Base-by-base conservation (phyloP, 139 green algal species). In the Chlorella sp. region DNA sequence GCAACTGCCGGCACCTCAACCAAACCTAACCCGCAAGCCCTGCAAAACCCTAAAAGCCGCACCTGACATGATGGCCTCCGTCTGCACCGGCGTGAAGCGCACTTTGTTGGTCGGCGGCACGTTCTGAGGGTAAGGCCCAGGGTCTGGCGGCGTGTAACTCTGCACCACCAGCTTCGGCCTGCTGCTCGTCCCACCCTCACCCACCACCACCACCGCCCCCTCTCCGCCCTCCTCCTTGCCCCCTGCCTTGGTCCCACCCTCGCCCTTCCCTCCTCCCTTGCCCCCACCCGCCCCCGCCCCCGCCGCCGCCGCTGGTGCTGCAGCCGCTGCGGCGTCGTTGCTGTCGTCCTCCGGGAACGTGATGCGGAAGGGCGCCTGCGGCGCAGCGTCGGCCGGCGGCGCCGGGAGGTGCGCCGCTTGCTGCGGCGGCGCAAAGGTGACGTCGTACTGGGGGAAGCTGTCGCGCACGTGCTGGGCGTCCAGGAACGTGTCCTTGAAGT, bases 401-500 rank as follows among this genome's bases (percentile, higher is more conserved):
- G 62, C 42, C 0, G 88, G 88, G 30, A 74, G 50, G 20, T 60
- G 74, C 70, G 70, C 26, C 27, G 70, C 62, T 10, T 70, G 49
- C 24, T 32, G 30, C 5, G 63, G 60, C 29, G 62, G 72, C 26
- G 62, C 42, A 33, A 77, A 59, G 2, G 26, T 35, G 51, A 82
- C 69, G 3, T 31, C 69, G 60, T 90, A 86, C 3, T 85, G 83
- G 1, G 93, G 92, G 80, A 99, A 99, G 62, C 74, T 87, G 33
- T 94, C 85, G 1, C 73, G 70, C 69, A 98, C 50, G 82, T 99
- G 95, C 27, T 92, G 67, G 26, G 75, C 80, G 67, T 97, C 89
- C 50, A 97, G 83, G 86, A 99, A 99, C 0, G 95, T 99, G 84
- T 99, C 95, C 78, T 77, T 71, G 67, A 86, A 85, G 81, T 98